Evolutionary conservation across 1,284 basidiomycete species (phyloP).

Genomic region (Ceratobasidium sp.): DNA sequence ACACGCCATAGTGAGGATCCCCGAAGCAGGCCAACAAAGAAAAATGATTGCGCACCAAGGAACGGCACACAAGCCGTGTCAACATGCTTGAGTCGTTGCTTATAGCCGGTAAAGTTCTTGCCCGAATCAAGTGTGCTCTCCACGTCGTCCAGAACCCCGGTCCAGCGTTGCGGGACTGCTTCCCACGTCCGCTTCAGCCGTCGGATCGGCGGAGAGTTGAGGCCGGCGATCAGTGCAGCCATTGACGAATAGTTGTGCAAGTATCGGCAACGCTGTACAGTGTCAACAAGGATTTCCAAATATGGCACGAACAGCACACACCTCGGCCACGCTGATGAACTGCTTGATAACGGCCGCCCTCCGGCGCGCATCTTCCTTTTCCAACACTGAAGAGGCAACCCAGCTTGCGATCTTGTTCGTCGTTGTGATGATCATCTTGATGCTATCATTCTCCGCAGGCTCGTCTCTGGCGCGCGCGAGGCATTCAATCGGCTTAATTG

Average conservation of each 20-base stretch:
- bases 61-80: slow-evolving; percentile 98
- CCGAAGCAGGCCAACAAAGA: slow-evolving; percentile 6
- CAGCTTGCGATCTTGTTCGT: slow-evolving; percentile 95
- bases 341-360: slow-evolving; percentile 87
- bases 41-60: slow-evolving; percentile 66
- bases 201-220: slow-evolving; percentile 94
- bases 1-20: neutral
- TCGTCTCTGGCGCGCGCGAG: slow-evolving; percentile 82
- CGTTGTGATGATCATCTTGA: slow-evolving; percentile 90
- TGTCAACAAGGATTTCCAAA: slow-evolving; percentile 23
- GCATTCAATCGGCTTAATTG: slow-evolving; percentile 92
- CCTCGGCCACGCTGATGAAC: slow-evolving; percentile 93
- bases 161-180: slow-evolving; percentile 72
- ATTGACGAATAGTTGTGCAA: slow-evolving; percentile 96
- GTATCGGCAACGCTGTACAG: slow-evolving; percentile 81
- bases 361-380: slow-evolving; percentile 85
- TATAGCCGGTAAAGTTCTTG: slow-evolving; percentile 95
- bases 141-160: slow-evolving; percentile 64
- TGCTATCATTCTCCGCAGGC: slow-evolving; percentile 75
- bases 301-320: slow-evolving; percentile 59
- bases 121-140: slow-evolving; percentile 88
- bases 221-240: slow-evolving; percentile 94
- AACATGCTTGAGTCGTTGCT: slow-evolving; percentile 83
- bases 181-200: slow-evolving; percentile 97
- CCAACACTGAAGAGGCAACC: slow-evolving; percentile 92